Conservation (phyloP, 1,139 yeast genomes). For the Sugiyamaella pinicola region DNA sequence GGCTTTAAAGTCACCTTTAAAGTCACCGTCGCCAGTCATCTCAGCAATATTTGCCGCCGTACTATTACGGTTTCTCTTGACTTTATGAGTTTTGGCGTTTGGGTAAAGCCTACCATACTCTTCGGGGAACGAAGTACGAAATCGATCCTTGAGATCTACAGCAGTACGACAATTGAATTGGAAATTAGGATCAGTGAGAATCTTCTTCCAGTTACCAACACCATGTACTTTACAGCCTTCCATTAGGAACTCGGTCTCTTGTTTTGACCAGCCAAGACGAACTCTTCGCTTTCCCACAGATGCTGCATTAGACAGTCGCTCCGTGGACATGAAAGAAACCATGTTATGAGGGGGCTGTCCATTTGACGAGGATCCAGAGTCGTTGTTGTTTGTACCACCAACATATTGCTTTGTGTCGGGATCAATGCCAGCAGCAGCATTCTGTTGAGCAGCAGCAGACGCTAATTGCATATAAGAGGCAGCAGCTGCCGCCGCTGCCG, state of each 20-base stretch:
- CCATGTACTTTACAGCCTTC: constrained; percentile 49
- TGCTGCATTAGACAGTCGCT: constrained; percentile 20
- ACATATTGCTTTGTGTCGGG: constrained; percentile 8
- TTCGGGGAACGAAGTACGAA: constrained; percentile 50
- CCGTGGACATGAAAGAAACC: constrained; percentile 23
- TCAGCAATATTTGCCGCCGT: constrained; percentile 11
- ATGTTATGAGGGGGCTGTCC: constrained; percentile 20
- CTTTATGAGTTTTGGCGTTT: constrained; percentile 49
- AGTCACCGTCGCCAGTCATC: constrained; percentile 9
- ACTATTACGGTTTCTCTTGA: constrained; percentile 30
- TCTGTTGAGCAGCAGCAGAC: constrained; percentile 18
- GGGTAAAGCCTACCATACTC: constrained; percentile 49
- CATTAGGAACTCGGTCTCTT: constrained; percentile 47
- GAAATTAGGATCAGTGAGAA: constrained; percentile 45
- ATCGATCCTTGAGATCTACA: constrained; percentile 47
- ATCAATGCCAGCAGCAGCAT: constrained; percentile 1
- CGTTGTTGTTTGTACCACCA: not conserved
- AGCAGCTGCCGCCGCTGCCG: constrained; percentile 20
- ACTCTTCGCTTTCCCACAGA: constrained; percentile 39
- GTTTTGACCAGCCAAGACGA: constrained; percentile 47
- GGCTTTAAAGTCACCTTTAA: not conserved
- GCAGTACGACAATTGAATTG: constrained; percentile 49
- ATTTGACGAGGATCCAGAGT: not conserved
- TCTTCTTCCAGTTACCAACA: constrained; percentile 52
- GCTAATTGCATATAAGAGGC: constrained; percentile 24